Evolutionary conservation across 345 rosid species (phyloP).

Genomic region (Reutealis trisperma): DNA sequence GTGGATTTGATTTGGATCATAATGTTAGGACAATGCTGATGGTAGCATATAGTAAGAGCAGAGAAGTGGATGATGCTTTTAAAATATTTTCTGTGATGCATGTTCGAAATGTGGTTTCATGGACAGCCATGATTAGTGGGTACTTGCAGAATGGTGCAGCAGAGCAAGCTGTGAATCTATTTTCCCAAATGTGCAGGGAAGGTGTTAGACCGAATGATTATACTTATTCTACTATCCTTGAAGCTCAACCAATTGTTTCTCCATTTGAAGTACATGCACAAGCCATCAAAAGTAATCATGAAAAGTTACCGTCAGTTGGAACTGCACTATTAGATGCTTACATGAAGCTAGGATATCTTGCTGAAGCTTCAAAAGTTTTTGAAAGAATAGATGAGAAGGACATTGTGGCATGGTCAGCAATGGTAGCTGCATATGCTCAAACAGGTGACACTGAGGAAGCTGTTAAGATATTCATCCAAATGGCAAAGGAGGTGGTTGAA

Average conservation of each 20-base stretch:
- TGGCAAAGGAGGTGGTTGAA: conserved; percentile 50
- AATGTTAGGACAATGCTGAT: conserved; percentile 58
- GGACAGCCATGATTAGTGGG: conserved; percentile 86
- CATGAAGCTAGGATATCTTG: conserved; percentile 53
- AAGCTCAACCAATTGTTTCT: conserved; percentile 56
- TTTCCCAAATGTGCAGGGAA: conserved; percentile 56
- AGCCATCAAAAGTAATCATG: conserved; percentile 65
- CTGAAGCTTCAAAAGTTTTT: conserved; percentile 63
- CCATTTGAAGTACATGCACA: conserved; percentile 69
- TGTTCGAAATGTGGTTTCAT: conserved; percentile 58
- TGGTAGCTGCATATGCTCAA: conserved; percentile 79
- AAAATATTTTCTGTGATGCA: conserved; percentile 46
- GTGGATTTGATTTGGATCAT: conserved; percentile 54
- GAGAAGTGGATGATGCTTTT: conserved; percentile 55
- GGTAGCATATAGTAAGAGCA: conserved; percentile 68
- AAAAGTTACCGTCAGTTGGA: conserved; percentile 61
- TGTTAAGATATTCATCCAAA: conserved; percentile 45
- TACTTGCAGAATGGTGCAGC: conserved; percentile 60
- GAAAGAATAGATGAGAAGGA: conserved; percentile 61
- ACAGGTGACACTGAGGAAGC: conserved; percentile 69
- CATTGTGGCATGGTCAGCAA: conserved; percentile 90
- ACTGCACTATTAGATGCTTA: conserved; percentile 85
- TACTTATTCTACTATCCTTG: conserved; percentile 77
- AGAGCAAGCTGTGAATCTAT: conserved; percentile 53
- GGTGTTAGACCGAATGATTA: conserved; percentile 73